These are phyloP conservation scores for Sugiyamaella neomexicana DNA, from an alignment of 1,139 yeast species.

Conservation along the genomic window DNA sequence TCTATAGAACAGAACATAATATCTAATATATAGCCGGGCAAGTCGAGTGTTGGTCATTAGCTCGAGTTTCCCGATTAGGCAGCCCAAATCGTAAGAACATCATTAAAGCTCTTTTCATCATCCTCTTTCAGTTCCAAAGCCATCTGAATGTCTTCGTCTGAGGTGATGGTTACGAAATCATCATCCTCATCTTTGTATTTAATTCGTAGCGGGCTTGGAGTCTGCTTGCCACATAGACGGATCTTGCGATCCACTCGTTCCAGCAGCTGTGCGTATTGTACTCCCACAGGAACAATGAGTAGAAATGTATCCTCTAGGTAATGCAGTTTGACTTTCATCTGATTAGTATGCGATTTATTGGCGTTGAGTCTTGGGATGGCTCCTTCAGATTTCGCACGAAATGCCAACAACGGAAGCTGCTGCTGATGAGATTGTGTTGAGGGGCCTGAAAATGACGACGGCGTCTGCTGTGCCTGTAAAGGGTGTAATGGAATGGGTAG, in stretches of 20 bases:
- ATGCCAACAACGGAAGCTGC: conserved; percentile 8
- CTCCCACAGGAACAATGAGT: conserved; percentile 49
- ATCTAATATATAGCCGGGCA: background rate
- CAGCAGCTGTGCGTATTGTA: conserved; percentile 51
- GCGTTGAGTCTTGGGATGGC: conserved; percentile 8
- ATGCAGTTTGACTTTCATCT: conserved; percentile 53
- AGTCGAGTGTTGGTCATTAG: background rate
- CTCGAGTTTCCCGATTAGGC: conserved; percentile 17
- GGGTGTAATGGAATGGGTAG: conserved; percentile 7
- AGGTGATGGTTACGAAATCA: conserved; percentile 82
- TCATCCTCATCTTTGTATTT: conserved; percentile 95
- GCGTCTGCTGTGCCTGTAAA: conserved; percentile 12
- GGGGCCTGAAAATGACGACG: conserved; percentile 1
- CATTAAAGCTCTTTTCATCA: conserved; percentile 18
- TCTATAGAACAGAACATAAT: background rate
- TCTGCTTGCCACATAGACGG: conserved; percentile 44
- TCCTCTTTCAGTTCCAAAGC: conserved; percentile 40
- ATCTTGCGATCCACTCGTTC: conserved; percentile 48
- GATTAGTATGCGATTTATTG: conserved; percentile 16
- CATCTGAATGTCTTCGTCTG: conserved; percentile 67
- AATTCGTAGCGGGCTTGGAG: conserved; percentile 50
- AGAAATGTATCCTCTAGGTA: conserved; percentile 47
- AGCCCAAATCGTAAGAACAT: conserved; percentile 25
- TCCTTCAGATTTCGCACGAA: conserved; percentile 12
- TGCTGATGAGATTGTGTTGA: background rate